These are phyloP conservation scores for Krasilnikovozyma curviuscula DNA, from an alignment of 768 basidiomycete species.

Conservation along the genomic window DNA sequence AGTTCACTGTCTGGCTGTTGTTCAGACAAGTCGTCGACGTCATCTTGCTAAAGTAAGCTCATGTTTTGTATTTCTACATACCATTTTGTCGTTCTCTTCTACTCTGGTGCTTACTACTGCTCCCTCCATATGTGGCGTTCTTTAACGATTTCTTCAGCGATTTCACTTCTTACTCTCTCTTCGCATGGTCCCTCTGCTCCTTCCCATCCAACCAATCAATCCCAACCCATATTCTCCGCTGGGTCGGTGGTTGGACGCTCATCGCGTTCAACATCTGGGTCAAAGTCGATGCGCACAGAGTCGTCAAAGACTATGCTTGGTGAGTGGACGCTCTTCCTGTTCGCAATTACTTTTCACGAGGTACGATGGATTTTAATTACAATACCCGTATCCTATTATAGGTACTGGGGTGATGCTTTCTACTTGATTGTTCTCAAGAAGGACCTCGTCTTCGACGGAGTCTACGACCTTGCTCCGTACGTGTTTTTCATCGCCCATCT, in stretches of 20 bases:
- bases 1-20: conserved; percentile 91
- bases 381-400: no score
- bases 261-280: conserved; percentile 97
- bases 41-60: conserved; percentile 74
- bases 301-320: conserved; percentile 97
- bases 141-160: conserved; percentile 32
- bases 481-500: conserved; percentile 25
- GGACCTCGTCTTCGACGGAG: conserved; percentile 83
- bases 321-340: conserved; percentile 43
- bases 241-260: conserved; percentile 65
- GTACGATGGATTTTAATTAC: no score
- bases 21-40: conserved; percentile 33
- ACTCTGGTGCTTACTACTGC: no score
- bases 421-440: conserved; percentile 27
- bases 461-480: conserved; percentile 64
- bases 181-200: conserved; percentile 31
- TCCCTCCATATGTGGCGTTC: no score
- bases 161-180: conserved; percentile 12
- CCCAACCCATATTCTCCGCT: conserved; percentile 59
- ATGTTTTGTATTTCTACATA: not conserved
- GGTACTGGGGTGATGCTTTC: conserved; percentile 19
- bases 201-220: conserved; percentile 59
- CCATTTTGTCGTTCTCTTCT: no score
- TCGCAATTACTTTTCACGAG: not conserved
- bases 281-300: conserved; percentile 83